Conservation (phyloP, 164 flowering plant genomes). For the Annona cherimola region DNA sequence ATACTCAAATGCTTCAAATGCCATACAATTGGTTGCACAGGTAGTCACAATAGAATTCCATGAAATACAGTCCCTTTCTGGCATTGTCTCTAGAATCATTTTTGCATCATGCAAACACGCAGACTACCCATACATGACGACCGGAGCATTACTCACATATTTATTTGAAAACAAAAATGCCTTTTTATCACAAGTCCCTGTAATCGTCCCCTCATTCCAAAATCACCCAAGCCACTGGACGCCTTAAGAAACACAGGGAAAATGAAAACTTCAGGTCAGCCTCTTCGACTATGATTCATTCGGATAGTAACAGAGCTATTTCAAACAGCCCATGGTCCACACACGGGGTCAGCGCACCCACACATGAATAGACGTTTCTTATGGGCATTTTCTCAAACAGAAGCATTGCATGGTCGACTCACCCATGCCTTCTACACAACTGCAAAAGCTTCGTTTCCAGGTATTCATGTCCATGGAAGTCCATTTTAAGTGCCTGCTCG, state of each 20-base stretch:
- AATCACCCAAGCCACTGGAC: constrained; percentile 39
- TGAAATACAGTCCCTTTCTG: constrained; percentile 47
- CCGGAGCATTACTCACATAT: constrained; percentile 64
- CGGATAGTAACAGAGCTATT: constrained; percentile 35
- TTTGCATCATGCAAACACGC: constrained; percentile 49
- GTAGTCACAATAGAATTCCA: constrained; percentile 68
- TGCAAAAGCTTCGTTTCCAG: constrained; percentile 52
- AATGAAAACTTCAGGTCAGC: constrained; percentile 48
- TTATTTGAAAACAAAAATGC: constrained; percentile 34
- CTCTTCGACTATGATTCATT: constrained; percentile 29
- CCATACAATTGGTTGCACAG: constrained; percentile 57
- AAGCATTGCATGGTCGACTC: constrained; percentile 29
- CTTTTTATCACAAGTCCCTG: constrained; percentile 57
- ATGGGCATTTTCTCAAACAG: constrained; percentile 61
- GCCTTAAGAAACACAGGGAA: constrained; percentile 55
- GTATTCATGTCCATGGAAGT: constrained; percentile 50
- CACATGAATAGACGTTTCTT: constrained; percentile 61
- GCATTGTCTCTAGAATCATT: constrained; percentile 37
- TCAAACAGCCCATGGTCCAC: constrained; percentile 39
- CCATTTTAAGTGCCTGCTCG: constrained; percentile 44
- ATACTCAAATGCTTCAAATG: constrained; percentile 46
- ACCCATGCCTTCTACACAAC: constrained; percentile 47
- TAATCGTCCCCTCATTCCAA: constrained; percentile 53
- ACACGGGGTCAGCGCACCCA: constrained; percentile 36
- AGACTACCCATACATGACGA: constrained; percentile 78